Percentiles rank a stretch among this genome's conserved stretches.
These are phyloP conservation scores for Parathielavia hyrcaniae DNA, from an alignment of 495 filamentous ascomycete species.

Conservation along the genomic window DNA sequence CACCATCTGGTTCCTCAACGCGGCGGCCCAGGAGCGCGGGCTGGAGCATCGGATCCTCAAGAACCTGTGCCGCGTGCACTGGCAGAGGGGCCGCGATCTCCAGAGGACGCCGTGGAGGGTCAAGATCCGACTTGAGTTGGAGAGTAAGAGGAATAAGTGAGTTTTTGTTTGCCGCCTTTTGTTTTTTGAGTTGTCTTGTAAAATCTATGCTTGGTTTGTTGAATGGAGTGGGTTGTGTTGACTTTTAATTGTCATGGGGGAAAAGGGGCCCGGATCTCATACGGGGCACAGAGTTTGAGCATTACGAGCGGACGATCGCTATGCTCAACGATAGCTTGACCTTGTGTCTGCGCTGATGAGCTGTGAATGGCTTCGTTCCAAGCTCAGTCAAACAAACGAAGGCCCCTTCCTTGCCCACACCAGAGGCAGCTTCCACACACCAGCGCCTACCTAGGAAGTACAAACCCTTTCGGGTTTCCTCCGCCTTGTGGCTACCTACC, in stretches of 20 bases:
- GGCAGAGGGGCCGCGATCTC: conserved; percentile 18
- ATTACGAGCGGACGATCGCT: conserved; percentile 60
- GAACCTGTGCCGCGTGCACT: conserved; percentile 60
- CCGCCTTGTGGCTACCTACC: conserved; percentile 2
- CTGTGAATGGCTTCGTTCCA: not conserved
- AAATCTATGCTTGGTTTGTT: not conserved
- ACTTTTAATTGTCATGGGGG: not conserved
- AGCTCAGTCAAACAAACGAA: not conserved
- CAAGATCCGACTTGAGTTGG: not conserved
- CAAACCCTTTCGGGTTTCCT: not conserved
- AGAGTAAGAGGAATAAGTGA: conserved; percentile 7
- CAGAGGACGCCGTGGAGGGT: conserved; percentile 9
- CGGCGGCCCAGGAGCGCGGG: conserved; percentile 58
- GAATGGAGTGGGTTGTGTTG: too few relatives aligned
- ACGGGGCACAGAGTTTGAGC: conserved; percentile 37
- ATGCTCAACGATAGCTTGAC: conserved; percentile 69
- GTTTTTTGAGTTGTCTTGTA: not conserved
- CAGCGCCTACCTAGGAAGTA: not conserved
- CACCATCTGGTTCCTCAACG: conserved; percentile 70
- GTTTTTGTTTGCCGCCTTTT: conserved; percentile 7
- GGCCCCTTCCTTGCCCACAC: too few relatives aligned
- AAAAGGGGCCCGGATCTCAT: conserved; percentile 16
- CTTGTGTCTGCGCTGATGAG: conserved; percentile 59
- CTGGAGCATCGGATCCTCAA: conserved; percentile 77
- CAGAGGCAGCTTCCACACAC: too few relatives aligned